Percentiles rank a stretch among this genome's conserved stretches.
phyloP scores from a whole-genome alignment of 495 filamentous ascomycete genomes.

The Aspergillus wentii region DNA sequence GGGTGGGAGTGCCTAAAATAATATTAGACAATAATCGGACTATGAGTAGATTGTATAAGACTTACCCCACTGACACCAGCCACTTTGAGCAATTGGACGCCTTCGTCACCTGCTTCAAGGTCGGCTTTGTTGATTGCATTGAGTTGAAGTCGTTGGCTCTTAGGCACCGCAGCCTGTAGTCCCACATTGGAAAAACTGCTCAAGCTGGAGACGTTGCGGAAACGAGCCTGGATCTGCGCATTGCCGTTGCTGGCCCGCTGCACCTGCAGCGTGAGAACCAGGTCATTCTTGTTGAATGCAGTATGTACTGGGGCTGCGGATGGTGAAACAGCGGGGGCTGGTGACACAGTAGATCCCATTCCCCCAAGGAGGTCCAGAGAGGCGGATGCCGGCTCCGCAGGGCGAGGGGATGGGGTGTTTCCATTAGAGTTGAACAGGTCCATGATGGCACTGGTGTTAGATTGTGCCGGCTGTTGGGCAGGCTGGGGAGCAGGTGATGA shows the following conservation, averaged over 20 bases:
- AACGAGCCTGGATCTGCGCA: slow-evolving; percentile 72
- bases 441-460: slow-evolving; percentile 77
- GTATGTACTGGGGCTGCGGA: slow-evolving; percentile 50
- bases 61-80: slow-evolving; percentile 81
- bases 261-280: slow-evolving; percentile 72
- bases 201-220: slow-evolving; percentile 69
- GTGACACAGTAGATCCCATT: slow-evolving; percentile 38
- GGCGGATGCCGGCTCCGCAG: slow-evolving; percentile 30
- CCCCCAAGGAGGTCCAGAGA: slow-evolving; percentile 46
- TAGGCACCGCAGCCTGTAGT: slow-evolving; percentile 91
- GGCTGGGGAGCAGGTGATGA: slow-evolving; percentile 53
- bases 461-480: slow-evolving; percentile 34
- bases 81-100: slow-evolving; percentile 83
- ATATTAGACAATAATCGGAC: slow-evolving; percentile 13
- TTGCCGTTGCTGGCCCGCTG: slow-evolving; percentile 70
- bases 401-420: slow-evolving; percentile 33
- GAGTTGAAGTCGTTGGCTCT: slow-evolving; percentile 86
- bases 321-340: slow-evolving; percentile 30
- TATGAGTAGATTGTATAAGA: slow-evolving; percentile 11
- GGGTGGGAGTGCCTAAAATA: slow-evolving; percentile 54
- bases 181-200: slow-evolving; percentile 63
- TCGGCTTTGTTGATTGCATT: slow-evolving; percentile 79
- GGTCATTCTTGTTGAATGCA: slow-evolving; percentile 81
- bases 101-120: slow-evolving; percentile 71
- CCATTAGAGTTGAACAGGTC: slow-evolving; percentile 61